Evolutionary conservation across 495 filamentous ascomycete species (phyloP).

Genomic region (Aspergillus ostianus): DNA sequence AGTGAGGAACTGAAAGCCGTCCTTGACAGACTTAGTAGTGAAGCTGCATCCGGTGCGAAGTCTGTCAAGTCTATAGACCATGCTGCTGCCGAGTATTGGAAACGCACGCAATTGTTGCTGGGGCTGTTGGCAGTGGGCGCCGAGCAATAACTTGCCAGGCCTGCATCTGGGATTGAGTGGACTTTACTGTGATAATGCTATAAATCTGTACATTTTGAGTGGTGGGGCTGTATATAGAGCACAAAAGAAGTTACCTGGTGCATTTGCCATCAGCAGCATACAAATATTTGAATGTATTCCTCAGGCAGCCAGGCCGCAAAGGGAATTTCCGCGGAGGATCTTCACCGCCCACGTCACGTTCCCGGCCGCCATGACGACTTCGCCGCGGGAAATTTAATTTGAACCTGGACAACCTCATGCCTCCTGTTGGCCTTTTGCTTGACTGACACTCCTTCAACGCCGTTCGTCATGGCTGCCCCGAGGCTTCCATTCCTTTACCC

Average conservation of each 20-base stretch:
- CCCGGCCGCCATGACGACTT: slow-evolving; percentile 19
- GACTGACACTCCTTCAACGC: not conserved
- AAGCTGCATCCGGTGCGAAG: slow-evolving; percentile 43
- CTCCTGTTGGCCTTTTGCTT: slow-evolving; percentile 4
- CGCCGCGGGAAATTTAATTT: slow-evolving; percentile 36
- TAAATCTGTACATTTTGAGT: not conserved
- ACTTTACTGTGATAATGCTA: not conserved
- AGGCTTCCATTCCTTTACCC: slow-evolving; percentile 76
- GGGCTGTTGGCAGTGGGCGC: slow-evolving; percentile 43
- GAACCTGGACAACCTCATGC: slow-evolving; percentile 1
- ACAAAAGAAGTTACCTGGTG: not conserved
- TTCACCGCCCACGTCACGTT: slow-evolving; percentile 32
- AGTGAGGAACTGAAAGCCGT: slow-evolving; percentile 44
- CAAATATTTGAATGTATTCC: not conserved
- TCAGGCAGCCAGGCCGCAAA: not conserved
- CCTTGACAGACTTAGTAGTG: slow-evolving; percentile 43
- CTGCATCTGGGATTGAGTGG: not conserved
- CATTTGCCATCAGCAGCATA: not conserved
- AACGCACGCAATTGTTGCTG: slow-evolving; percentile 74
- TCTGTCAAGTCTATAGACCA: slow-evolving; percentile 52
- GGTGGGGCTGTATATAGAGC: not conserved
- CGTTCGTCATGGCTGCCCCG: slow-evolving; percentile 57
- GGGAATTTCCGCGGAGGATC: slow-evolving; percentile 35
- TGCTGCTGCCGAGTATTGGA: slow-evolving; percentile 71
- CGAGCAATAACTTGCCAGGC: not conserved